Evolutionary conservation across 768 basidiomycete genomes (phyloP).

Genomic region (Lactarius akahatsu): DNA sequence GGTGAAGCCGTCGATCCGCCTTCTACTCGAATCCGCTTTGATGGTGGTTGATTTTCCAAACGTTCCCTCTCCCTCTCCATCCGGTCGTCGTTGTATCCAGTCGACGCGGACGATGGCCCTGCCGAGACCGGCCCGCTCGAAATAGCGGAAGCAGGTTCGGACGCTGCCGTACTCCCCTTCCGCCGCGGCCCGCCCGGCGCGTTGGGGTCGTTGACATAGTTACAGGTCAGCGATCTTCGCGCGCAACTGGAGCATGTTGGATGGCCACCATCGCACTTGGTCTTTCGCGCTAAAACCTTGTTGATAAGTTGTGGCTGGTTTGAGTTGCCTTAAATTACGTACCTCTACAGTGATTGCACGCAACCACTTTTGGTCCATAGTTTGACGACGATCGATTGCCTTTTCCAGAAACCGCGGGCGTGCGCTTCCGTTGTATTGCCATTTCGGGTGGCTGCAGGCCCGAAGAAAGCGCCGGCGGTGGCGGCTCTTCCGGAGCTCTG

Average conservation of each 20-base stretch:
- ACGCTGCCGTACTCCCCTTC: slow-evolving; percentile 29
- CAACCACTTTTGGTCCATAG: slow-evolving; percentile 83
- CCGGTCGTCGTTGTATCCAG: slow-evolving; percentile 26
- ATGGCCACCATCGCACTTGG: slow-evolving; percentile 85
- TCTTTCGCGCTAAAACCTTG: slow-evolving; percentile 67
- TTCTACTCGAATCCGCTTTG: slow-evolving; percentile 30
- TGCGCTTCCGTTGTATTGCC: slow-evolving; percentile 50
- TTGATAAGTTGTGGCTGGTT: slow-evolving; percentile 3
- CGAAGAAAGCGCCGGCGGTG: slow-evolving; percentile 40
- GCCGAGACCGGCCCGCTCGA: slow-evolving; percentile 34
- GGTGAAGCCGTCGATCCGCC: slow-evolving; percentile 25
- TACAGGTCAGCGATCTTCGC: slow-evolving; percentile 71
- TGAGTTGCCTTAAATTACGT: slow-evolving; percentile 32
- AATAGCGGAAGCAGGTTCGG: slow-evolving; percentile 30
- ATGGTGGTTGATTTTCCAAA: slow-evolving; percentile 21
- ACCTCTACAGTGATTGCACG: slow-evolving; percentile 90
- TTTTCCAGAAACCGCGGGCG: slow-evolving; percentile 61
- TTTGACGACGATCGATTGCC: slow-evolving; percentile 53
- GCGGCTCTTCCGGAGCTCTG: slow-evolving; percentile 28
- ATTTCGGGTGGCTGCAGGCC: slow-evolving; percentile 26
- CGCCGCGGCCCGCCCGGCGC: slow-evolving; percentile 29
- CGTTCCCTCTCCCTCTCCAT: slow-evolving; percentile 21
- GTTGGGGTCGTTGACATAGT: slow-evolving; percentile 68
- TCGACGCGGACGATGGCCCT: slow-evolving; percentile 27
- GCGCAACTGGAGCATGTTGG: slow-evolving; percentile 83